Conservation (phyloP, 2,329 filamentous ascomycete genomes). For the Chaetomium sp. region DNA sequence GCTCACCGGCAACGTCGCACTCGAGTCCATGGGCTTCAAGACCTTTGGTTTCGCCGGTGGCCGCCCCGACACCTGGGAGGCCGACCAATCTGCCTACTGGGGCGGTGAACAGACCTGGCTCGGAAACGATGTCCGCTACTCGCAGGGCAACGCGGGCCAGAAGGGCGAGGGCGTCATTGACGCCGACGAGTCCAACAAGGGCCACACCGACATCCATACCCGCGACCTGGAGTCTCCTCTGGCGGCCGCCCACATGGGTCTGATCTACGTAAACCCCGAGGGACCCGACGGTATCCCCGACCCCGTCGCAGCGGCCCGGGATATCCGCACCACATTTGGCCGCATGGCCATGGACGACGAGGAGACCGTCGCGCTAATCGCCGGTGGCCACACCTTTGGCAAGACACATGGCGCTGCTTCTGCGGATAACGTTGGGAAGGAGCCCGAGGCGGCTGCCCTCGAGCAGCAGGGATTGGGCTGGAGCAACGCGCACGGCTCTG, state of each 20-base stretch:
- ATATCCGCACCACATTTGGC: conserved; percentile 68
- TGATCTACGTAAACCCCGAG: conserved; percentile 79
- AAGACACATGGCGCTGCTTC: conserved; percentile 73
- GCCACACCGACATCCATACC: conserved; percentile 46
- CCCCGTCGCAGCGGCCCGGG: conserved; percentile 59
- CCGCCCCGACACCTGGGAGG: conserved; percentile 66
- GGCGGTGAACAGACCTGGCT: conserved; percentile 69
- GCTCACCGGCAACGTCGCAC: conserved; percentile 67
- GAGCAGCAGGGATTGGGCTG: conserved; percentile 68
- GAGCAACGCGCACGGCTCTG: conserved; percentile 56
- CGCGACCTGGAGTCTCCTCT: conserved; percentile 63
- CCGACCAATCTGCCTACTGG: conserved; percentile 73
- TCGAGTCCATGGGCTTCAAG: conserved; percentile 70
- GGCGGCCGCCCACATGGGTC: conserved; percentile 63
- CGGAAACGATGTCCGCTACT: conserved; percentile 66
- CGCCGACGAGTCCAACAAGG: conserved; percentile 31
- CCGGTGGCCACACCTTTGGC: conserved; percentile 71
- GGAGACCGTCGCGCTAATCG: conserved; percentile 74
- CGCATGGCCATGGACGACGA: conserved; percentile 82
- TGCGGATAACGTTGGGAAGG: conserved; percentile 56
- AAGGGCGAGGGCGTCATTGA: conserved; percentile 29
- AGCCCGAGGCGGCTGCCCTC: conserved; percentile 59
- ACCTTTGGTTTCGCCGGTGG: conserved; percentile 69
- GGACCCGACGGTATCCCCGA: conserved; percentile 68
- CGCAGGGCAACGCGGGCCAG: conserved; percentile 42